Evolutionary conservation across 2,329 filamentous ascomycete genomes (phyloP), one percentile per base, ranked within the genome.

Genomic region (Phialemoniopsis sp.): DNA sequence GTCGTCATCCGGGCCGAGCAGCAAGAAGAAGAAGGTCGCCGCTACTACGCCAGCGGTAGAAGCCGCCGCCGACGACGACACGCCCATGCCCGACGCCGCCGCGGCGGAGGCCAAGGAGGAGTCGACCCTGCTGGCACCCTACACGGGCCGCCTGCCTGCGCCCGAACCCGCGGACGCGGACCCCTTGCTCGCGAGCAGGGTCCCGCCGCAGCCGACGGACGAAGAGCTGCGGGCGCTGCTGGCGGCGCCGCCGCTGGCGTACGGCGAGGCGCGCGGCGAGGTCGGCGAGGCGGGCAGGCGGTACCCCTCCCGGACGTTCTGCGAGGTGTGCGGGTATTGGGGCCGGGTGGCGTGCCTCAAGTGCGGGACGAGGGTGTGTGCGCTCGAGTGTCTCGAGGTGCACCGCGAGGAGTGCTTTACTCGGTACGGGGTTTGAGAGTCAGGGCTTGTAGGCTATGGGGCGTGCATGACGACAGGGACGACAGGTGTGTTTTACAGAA

Each of bases 261-360:
- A 88, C 59, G 68, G 75, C 35, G 83, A 87, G 49, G 34, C 19
- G 17, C 17, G 28, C 13, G 37, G 18, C 17, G 32, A 34, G 15
- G 32, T 28, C 82, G 30, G 62, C 49, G 19, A 73, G 65, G 65
- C 53, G 51, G n/a, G 57, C 58, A 8, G 62, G 13, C 59, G 53
- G 51, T 80, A 80, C 46, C 82, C 84, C 3, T 66, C 67, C 34
- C 70, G 85, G 43, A 66, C 68, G 29, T 91, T 90, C 58, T 91
- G 87, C 61, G 83, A 84, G 55, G 79, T 89, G 26, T 91, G 87
- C 55, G 87, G 87, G 13, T 90, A 89, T 61, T 90, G 87, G 86
- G 87, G 86, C 3, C 68, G 81, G 31, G 81, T 88, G 34, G 76
- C 74, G 59, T 91, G 87, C 63, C 75, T 82, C 58, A 87, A 85